These are phyloP conservation scores for Funneliformis caledonium DNA, from an alignment of 371 early-diverging fungal genomes.

Conservation along the genomic window DNA sequence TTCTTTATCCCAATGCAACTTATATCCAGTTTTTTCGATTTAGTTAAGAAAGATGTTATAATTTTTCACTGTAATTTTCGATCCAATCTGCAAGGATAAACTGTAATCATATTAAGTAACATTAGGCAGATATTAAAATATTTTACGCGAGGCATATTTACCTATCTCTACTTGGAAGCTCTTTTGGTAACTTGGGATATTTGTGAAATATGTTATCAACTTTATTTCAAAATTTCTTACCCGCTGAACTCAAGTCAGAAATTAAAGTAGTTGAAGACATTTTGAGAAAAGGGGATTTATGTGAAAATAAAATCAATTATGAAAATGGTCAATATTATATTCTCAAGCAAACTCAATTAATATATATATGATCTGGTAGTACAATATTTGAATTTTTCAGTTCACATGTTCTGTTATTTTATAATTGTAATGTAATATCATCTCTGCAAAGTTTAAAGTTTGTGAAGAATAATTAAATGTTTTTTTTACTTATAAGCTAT, in stretches of 20 bases:
- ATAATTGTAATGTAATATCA: too few relatives aligned
- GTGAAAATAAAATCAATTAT: too few relatives aligned
- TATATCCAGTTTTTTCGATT: conserved; percentile 21
- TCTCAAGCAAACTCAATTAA: too few relatives aligned
- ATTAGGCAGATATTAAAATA: not conserved
- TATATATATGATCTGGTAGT: too few relatives aligned
- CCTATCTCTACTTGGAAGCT: not conserved
- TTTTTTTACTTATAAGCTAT: too few relatives aligned
- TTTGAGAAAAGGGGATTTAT: too few relatives aligned
- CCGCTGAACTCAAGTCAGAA: not conserved
- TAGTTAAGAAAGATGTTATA: conserved; percentile 5
- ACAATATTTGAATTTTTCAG: too few relatives aligned
- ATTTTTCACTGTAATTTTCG: conserved; percentile 8
- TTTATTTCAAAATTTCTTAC: not conserved
- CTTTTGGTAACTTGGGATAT: conserved; percentile 11
- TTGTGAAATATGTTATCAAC: conserved; percentile 8
- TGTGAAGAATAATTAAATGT: too few relatives aligned
- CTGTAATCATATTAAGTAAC: conserved; percentile 3
- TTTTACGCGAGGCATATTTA: not conserved
- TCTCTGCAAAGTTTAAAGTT: too few relatives aligned
- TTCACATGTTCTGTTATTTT: too few relatives aligned
- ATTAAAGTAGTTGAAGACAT: not conserved
- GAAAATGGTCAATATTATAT: too few relatives aligned
- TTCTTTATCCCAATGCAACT: not conserved
- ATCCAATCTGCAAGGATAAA: conserved; percentile 20